Evolutionary conservation across 75 land plant genomes (phyloP), one percentile per base, ranked within the genome.

Genomic region (Picea glauca): DNA sequence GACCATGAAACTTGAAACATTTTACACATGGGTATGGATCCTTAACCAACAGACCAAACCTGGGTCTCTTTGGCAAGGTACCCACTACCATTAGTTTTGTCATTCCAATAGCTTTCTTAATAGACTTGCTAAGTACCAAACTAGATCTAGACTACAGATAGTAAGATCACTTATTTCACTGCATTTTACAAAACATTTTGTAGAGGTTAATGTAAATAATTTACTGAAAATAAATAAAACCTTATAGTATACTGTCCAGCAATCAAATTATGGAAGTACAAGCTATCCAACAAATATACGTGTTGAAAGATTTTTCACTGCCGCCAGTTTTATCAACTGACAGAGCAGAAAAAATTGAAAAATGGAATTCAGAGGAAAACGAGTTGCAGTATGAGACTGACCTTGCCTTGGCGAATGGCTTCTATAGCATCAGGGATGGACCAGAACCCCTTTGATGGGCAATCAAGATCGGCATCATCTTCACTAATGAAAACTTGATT

Each of bases 321-420:
- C 56, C 12, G 2, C 56, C 56, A 50, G 56, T 50, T 50, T 5
- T 50, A 50, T 50, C 12, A 50, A 50, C 11, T 11, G 11, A n/a
- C 7, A 6, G 11, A 17, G 23, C 26, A 40, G 54, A 15, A 68
- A 68, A 70, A 43, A 3, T 76, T 58, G 72, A 63, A 76, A 76
- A 21, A 30, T 60, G 77, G 23, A 12, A 35, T 64, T 32, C 59
- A 58, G 20, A 58, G 23, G 62, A 65, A 20, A 80, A 18, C 78
- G 59, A 30, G 18, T 60, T 60, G 50, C 32, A 59, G 38, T 14
- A 54, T 11, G 70, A 15, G 78, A 64, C 86, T 46, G 60, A 93
- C 95, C 93, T 93, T 93, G 61, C 95, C 95, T 86, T 89, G 84
- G 20, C 81, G 80, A 50, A 93, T 85, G 35, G 93, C 95, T 70